phyloP scores from a whole-genome alignment of 1,139 yeast genomes.

The Eremothecium coryli region DNA sequence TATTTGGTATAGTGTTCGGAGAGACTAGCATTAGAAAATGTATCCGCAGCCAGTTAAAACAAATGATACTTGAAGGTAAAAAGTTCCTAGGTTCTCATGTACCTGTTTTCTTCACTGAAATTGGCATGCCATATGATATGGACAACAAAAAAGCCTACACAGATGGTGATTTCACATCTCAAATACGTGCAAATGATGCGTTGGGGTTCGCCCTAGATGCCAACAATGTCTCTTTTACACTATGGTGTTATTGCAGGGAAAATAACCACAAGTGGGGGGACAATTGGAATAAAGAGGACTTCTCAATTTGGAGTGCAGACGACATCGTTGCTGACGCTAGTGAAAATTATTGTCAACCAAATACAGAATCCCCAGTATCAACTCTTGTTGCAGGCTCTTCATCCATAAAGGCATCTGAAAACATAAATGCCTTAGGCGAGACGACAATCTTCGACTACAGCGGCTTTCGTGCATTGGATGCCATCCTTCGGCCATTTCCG shows the following conservation, averaged over 20 bases:
- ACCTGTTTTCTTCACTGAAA: slow-evolving; percentile 78
- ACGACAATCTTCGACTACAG: slow-evolving; percentile 19
- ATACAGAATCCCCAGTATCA: neutral
- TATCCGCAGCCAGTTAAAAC: slow-evolving; percentile 54
- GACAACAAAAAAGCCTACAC: slow-evolving; percentile 61
- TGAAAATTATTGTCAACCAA: neutral
- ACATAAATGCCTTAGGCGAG: neutral
- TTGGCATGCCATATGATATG: slow-evolving; percentile 98
- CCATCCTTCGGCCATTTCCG: slow-evolving; percentile 67
- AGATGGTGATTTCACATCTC: slow-evolving; percentile 58
- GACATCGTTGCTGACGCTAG: neutral
- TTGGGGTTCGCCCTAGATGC: slow-evolving; percentile 69
- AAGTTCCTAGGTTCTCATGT: slow-evolving; percentile 46
- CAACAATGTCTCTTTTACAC: slow-evolving; percentile 59
- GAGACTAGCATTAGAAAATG: slow-evolving; percentile 68
- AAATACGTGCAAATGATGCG: slow-evolving; percentile 79
- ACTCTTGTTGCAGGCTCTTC: neutral
- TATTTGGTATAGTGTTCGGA: slow-evolving; percentile 71
- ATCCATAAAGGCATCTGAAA: neutral
- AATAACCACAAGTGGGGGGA: slow-evolving; percentile 84
- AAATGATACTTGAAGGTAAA: slow-evolving; percentile 54
- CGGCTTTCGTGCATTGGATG: slow-evolving; percentile 63
- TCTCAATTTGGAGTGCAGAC: slow-evolving; percentile 75
- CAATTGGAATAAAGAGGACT: slow-evolving; percentile 86
- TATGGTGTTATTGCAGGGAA: slow-evolving; percentile 73